These are phyloP conservation scores for Clitopilus hobsonii DNA, from an alignment of 768 basidiomycete genomes.

Conservation along the genomic window DNA sequence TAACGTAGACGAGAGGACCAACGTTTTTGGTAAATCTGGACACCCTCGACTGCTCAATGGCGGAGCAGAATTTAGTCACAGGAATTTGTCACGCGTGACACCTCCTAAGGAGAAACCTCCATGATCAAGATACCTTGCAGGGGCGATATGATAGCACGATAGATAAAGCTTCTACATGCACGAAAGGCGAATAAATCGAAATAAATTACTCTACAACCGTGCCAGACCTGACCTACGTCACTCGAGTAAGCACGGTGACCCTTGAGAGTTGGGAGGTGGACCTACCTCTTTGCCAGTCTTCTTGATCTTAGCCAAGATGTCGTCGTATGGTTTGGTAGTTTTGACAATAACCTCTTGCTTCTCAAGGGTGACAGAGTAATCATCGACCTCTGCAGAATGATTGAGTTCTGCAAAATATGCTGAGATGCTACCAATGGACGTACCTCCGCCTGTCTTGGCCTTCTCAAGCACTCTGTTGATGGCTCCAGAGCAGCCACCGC, in stretches of 20 bases:
- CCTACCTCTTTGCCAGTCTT: conserved; percentile 90
- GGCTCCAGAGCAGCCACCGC: conserved; percentile 82
- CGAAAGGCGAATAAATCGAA: background rate
- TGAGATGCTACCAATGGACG: background rate
- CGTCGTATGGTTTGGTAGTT: conserved; percentile 56
- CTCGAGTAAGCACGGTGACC: conserved; percentile 1
- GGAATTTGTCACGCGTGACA: conserved; percentile 1
- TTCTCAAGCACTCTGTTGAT: conserved; percentile 71
- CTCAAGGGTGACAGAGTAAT: conserved; percentile 59
- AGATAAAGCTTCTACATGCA: background rate
- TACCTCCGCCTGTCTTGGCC: conserved; percentile 43
- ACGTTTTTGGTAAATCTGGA: conserved; percentile 13
- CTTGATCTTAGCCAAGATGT: conserved; percentile 67
- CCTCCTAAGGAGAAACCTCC: conserved; percentile 1
- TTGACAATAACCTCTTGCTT: conserved; percentile 72
- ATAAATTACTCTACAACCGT: conserved; percentile 30
- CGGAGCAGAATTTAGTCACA: conserved; percentile 12
- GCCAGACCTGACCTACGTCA: conserved; percentile 39
- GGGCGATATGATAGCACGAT: background rate
- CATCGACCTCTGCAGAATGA: conserved; percentile 43
- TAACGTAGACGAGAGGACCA: conserved; percentile 8
- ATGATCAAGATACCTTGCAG: background rate
- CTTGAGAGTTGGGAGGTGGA: background rate
- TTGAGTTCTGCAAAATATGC: background rate
- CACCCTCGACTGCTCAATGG: conserved; percentile 4